These are phyloP conservation scores for Zymoseptoria ardabiliae DNA, from an alignment of 2,329 filamentous ascomycete genomes.

Conservation along the genomic window DNA sequence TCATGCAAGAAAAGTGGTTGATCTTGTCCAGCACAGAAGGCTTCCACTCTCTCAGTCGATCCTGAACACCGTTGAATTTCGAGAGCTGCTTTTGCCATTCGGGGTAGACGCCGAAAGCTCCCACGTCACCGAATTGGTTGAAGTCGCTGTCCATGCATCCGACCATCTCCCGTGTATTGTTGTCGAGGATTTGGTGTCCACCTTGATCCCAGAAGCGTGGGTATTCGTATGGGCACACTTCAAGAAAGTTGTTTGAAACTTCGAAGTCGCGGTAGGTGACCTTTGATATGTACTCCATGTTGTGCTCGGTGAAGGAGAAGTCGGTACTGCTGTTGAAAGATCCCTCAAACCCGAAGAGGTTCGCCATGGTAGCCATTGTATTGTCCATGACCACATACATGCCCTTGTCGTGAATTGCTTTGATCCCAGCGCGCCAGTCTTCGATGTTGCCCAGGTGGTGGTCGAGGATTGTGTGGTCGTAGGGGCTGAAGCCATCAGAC, in stretches of 20 bases:
- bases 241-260: conserved; percentile 47
- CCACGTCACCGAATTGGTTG: conserved; percentile 56
- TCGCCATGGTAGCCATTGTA: conserved; percentile 57
- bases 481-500: conserved; percentile 50
- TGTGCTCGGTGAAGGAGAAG: conserved; percentile 49
- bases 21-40: conserved; percentile 52
- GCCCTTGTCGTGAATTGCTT: conserved; percentile 52
- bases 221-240: conserved; percentile 45
- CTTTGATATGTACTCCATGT: conserved; percentile 49
- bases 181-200: conserved; percentile 44
- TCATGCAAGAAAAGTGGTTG: conserved; percentile 56
- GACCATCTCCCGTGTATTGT: conserved; percentile 41
- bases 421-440: conserved; percentile 50
- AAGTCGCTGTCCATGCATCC: conserved; percentile 59
- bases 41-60: conserved; percentile 58
- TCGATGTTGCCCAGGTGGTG: conserved; percentile 54
- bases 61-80: conserved; percentile 61
- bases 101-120: conserved; percentile 56
- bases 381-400: conserved; percentile 64
- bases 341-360: conserved; percentile 56
- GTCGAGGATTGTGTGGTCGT: conserved; percentile 56
- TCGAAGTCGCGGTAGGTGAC: conserved; percentile 53
- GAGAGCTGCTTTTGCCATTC: conserved; percentile 58
- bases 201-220: conserved; percentile 56
- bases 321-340: conserved; percentile 53